Evolutionary conservation across 2,329 filamentous ascomycete genomes (phyloP).

Genomic region (Sclerotiophoma versabilis): DNA sequence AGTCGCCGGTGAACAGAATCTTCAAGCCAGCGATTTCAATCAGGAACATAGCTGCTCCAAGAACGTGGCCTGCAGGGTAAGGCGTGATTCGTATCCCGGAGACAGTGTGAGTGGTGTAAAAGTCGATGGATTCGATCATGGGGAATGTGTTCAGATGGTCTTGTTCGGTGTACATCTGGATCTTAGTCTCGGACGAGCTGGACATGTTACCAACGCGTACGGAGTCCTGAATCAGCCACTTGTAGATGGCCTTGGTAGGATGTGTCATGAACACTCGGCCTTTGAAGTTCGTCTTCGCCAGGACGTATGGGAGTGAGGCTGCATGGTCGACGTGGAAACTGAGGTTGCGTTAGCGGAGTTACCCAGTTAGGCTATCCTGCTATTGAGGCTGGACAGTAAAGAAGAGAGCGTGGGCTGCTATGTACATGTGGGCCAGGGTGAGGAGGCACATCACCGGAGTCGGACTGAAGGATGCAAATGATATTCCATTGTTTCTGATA

Average conservation of each 20-base stretch:
- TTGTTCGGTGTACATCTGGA: conserved; percentile 87
- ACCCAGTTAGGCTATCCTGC: neutral
- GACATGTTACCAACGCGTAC: conserved; percentile 82
- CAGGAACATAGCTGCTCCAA: conserved; percentile 97
- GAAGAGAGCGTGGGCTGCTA: conserved; percentile 16
- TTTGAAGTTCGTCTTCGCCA: conserved; percentile 97
- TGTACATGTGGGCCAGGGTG: conserved; percentile 30
- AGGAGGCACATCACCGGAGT: conserved; percentile 46
- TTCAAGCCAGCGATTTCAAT: conserved; percentile 97
- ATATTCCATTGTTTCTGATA: conserved; percentile 52
- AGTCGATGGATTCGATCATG: conserved; percentile 96
- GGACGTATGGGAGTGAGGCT: conserved; percentile 96
- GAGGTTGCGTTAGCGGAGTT: conserved; percentile 28
- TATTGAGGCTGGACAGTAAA: neutral
- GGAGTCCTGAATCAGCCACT: conserved; percentile 98
- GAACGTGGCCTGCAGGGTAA: conserved; percentile 95
- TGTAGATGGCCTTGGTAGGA: conserved; percentile 99
- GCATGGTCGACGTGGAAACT: conserved; percentile 99
- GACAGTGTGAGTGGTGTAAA: conserved; percentile 96
- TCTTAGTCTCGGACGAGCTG: conserved; percentile 67
- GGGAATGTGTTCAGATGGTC: conserved; percentile 94
- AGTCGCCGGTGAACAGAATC: conserved; percentile 97
- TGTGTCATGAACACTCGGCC: conserved; percentile 99
- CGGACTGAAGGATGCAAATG: conserved; percentile 45
- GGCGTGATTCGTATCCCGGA: conserved; percentile 96